Conservation (phyloP, 306 rosid genomes). For the Argentina anserina region DNA sequence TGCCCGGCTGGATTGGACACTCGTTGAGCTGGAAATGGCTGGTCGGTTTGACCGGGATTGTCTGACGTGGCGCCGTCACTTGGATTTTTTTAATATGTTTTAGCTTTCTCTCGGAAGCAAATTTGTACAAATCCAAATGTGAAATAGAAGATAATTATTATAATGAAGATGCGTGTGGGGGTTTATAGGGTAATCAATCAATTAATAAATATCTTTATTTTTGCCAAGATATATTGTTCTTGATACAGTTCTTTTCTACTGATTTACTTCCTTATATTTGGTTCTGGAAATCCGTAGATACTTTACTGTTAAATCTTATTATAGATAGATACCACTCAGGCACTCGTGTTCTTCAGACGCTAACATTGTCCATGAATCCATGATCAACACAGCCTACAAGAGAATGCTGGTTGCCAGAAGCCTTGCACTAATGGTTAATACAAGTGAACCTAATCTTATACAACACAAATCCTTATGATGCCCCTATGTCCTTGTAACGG, state of each 20-base stretch:
- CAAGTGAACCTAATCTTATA: neutral
- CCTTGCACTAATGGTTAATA: neutral
- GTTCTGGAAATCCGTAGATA: neutral
- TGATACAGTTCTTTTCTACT: neutral
- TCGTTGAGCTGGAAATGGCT: slow-evolving; percentile 30
- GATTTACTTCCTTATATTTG: neutral
- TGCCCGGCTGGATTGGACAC: slow-evolving; percentile 31
- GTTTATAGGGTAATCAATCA: neutral
- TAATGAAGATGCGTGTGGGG: no score
- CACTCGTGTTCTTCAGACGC: neutral
- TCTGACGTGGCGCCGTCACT: slow-evolving; percentile 28
- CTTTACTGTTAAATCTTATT: neutral
- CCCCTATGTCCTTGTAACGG: neutral
- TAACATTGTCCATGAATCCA: neutral
- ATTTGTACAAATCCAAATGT: slow-evolving; percentile 3
- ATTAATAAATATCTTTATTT: neutral
- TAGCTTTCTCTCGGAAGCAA: no score
- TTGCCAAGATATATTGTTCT: neutral
- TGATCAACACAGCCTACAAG: neutral
- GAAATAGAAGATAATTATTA: no score
- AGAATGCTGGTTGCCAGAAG: neutral
- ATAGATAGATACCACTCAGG: neutral
- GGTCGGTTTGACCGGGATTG: slow-evolving; percentile 22
- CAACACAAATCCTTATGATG: neutral
- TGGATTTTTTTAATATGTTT: neutral